A percentile compares a stretch with the other conserved stretches of the same genome.
These are phyloP conservation scores for Botrytis byssoidea DNA, from an alignment of 2,329 filamentous ascomycete species.

Conservation along the genomic window DNA sequence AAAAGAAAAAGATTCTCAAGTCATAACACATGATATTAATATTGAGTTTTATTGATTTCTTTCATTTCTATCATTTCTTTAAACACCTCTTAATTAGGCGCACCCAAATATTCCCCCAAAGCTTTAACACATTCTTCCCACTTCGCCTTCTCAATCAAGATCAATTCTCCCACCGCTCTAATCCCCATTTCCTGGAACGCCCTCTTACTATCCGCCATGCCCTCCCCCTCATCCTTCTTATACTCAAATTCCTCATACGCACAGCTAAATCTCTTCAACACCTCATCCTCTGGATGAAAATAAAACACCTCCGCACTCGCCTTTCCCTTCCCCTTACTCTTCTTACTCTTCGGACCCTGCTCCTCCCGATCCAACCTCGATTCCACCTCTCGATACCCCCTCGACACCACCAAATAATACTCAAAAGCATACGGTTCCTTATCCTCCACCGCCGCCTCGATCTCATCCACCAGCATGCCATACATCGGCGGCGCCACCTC, in stretches of 20 bases:
- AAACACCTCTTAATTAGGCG: constrained; percentile 38
- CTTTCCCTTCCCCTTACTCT: constrained; percentile 61
- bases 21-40: neutral
- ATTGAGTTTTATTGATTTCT: constrained; percentile 23
- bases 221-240: constrained; percentile 73
- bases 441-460: constrained; percentile 82
- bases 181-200: constrained; percentile 94
- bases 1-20: neutral
- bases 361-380: constrained; percentile 73
- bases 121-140: constrained; percentile 75
- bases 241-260: constrained; percentile 73
- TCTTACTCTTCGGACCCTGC: constrained; percentile 53
- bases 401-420: constrained; percentile 88
- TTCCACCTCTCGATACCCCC: constrained; percentile 86
- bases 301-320: constrained; percentile 65
- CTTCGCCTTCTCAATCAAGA: constrained; percentile 77
- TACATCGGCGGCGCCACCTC: constrained; percentile 94
- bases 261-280: constrained; percentile 72
- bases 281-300: constrained; percentile 95
- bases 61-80: neutral
- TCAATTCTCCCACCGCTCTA: constrained; percentile 77
- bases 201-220: constrained; percentile 83
- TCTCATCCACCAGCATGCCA: constrained; percentile 88
- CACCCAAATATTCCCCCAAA: constrained; percentile 69
- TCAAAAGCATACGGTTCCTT: constrained; percentile 90